A percentile compares a stretch with the other conserved stretches of the same genome.
These are phyloP conservation scores for Amphicarpaea edgeworthii DNA, from an alignment of 306 rosid genomes.

Conservation along the genomic window DNA sequence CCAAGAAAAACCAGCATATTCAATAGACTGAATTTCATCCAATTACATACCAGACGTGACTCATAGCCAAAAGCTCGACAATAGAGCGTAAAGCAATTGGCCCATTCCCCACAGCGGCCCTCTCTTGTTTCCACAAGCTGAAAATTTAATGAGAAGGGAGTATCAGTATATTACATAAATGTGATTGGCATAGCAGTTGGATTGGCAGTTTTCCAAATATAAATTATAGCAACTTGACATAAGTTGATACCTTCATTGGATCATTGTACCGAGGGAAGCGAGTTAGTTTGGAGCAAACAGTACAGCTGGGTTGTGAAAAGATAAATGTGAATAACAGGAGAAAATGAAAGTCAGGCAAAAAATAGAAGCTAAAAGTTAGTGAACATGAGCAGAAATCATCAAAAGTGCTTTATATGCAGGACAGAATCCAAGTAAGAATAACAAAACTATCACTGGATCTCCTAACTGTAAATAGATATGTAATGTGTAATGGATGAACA, in stretches of 20 bases:
- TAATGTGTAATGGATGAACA: slow-evolving; percentile 22
- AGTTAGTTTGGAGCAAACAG: slow-evolving; percentile 58
- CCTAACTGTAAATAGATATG: slow-evolving; percentile 12
- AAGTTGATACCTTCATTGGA: slow-evolving; percentile 74
- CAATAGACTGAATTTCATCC: slow-evolving; percentile 31
- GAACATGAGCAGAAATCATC: slow-evolving; percentile 24
- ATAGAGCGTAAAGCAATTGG: slow-evolving; percentile 92
- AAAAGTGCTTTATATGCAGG: slow-evolving; percentile 24
- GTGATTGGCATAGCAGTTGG: slow-evolving; percentile 26
- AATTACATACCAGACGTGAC: slow-evolving; percentile 78
- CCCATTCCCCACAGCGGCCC: slow-evolving; percentile 99
- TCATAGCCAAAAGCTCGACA: slow-evolving; percentile 96
- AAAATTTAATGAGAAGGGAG: slow-evolving; percentile 41
- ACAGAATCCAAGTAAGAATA: slow-evolving; percentile 6
- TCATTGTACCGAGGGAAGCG: slow-evolving; percentile 95
- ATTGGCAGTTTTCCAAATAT: slow-evolving; percentile 22
- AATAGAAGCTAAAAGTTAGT: slow-evolving; percentile 14
- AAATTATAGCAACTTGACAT: slow-evolving; percentile 9
- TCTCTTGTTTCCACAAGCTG: slow-evolving; percentile 94
- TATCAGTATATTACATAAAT: slow-evolving; percentile 27
- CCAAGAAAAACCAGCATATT: slow-evolving; percentile 25
- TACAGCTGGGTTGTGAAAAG: slow-evolving; percentile 66
- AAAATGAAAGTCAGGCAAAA: slow-evolving; percentile 36
- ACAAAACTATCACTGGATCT: slow-evolving; percentile 28
- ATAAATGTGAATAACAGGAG: slow-evolving; percentile 29